Percentiles rank a stretch among this genome's conserved stretches.
These are phyloP conservation scores for Stentor roeselii DNA, from an alignment of 73 alveolate species.

Conservation along the genomic window DNA sequence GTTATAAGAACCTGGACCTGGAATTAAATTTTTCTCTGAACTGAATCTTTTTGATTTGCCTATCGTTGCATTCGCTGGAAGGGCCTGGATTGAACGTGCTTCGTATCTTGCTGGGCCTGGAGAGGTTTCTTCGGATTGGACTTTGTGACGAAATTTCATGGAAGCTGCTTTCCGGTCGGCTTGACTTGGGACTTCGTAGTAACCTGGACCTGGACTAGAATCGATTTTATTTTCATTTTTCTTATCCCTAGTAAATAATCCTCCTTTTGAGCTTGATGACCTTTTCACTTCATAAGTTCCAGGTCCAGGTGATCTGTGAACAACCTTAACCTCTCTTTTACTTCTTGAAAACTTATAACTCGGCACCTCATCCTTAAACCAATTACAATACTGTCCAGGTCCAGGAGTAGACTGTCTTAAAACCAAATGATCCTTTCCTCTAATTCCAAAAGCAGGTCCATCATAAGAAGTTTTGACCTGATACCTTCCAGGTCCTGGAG, in stretches of 20 bases:
- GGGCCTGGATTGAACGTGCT: neutral
- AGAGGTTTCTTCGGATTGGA: neutral
- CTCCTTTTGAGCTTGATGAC: neutral
- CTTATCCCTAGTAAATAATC: neutral
- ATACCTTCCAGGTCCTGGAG: slow-evolving; percentile 18
- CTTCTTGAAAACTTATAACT: neutral
- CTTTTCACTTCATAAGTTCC: neutral
- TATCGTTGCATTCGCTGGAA: neutral
- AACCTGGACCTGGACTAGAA: neutral
- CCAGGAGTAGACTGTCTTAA: neutral
- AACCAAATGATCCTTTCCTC: neutral
- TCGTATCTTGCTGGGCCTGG: neutral
- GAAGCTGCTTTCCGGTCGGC: neutral
- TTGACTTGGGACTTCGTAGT: neutral
- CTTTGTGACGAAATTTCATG: too few relatives aligned
- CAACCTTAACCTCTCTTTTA: neutral
- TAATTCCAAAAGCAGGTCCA: neutral
- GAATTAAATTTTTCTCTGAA: neutral
- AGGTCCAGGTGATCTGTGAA: neutral
- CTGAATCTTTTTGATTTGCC: neutral
- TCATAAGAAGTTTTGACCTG: neutral
- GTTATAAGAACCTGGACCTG: slow-evolving; percentile 9
- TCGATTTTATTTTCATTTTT: too few relatives aligned
- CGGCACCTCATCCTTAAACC: neutral
- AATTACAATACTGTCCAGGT: neutral